Evolutionary conservation across 495 filamentous ascomycete genomes (phyloP), one percentile per base, ranked within the genome.

Genomic region (Neurospora sp.): DNA sequence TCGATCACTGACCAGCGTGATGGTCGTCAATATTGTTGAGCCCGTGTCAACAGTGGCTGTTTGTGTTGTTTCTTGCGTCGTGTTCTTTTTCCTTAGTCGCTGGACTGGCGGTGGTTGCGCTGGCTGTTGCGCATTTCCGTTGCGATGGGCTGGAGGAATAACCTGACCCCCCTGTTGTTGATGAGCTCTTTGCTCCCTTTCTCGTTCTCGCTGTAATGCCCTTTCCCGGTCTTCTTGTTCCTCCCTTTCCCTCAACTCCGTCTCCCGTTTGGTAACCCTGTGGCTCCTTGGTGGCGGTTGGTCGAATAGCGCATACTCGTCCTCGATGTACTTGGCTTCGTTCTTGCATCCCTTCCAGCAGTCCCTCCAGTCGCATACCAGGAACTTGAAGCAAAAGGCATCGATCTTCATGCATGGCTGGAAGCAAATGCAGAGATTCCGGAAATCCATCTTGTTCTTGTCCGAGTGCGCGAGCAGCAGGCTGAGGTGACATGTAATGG

Each of bases 291-390:
- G 85, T 31, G 84, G 77, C 5, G 85, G 85, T 70, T 83, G 80
- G 68, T 91, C 86, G 78, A 90, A 89, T 70, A 85, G 74, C 76
- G 86, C 80, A 82, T 92, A 89, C 82, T 97, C 94, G 48, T 91
- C 85, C 73, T 91, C 87, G 18, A 94, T 87, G 74, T 85, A 93
- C 72, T 89, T 88, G 73, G 91, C 91, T 79, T 97, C 94, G n/a
- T 91, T 96, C 86, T 89, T 93, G 84, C 94, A 97, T 3, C 94
- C 94, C 78, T 95, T 93, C 94, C 94, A 97, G 83, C 94, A 97
- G 68, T 94, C 90, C 74, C 92, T 88, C 94, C 94, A 97, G 80
- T 97, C 90, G 77, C 91, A 91, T 40, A 97, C 93, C 40, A 97
- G 85, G 77, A 95, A 97, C 69, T 93, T 90, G 86, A 97, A 97